A percentile compares a stretch with the other conserved stretches of the same genome.
These are phyloP conservation scores for Gremmenia infestans DNA, from an alignment of 2,329 filamentous ascomycete genomes.

Conservation along the genomic window DNA sequence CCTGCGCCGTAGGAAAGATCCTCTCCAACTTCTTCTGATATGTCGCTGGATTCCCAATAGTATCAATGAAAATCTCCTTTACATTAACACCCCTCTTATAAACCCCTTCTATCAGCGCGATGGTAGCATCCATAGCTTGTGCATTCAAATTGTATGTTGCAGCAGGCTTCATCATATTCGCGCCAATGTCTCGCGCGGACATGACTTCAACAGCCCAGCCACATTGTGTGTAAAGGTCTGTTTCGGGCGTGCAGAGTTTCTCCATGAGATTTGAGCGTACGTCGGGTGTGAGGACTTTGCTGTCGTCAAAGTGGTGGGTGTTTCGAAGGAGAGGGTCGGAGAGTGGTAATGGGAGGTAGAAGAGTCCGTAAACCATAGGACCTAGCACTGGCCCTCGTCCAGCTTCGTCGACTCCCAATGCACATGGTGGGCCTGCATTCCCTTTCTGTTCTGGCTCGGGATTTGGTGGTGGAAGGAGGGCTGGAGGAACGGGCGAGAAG, in stretches of 20 bases:
- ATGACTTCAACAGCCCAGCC: conserved; percentile 82
- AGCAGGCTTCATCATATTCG: conserved; percentile 36
- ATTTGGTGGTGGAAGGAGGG: conserved; percentile 42
- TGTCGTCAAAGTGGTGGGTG: conserved; percentile 88
- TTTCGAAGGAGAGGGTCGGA: conserved; percentile 70
- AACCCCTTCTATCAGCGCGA: conserved; percentile 73
- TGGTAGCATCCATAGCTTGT: conserved; percentile 89
- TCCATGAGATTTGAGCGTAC: conserved; percentile 68
- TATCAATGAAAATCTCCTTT: conserved; percentile 90
- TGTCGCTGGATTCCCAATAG: conserved; percentile 73
- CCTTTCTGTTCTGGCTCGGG: conserved; percentile 13
- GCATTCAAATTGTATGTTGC: conserved; percentile 84
- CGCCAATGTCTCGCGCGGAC: conserved; percentile 53
- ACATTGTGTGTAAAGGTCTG: conserved; percentile 56
- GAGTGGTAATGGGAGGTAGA: conserved; percentile 68
- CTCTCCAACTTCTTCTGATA: conserved; percentile 83
- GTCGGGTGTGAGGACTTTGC: conserved; percentile 80
- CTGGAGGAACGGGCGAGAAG: conserved; percentile 62
- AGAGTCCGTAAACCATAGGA: conserved; percentile 67
- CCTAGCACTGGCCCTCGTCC: conserved; percentile 91
- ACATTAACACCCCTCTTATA: conserved; percentile 76
- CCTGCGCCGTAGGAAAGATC: conserved; percentile 71
- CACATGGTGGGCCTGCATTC: conserved; percentile 53
- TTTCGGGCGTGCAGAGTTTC: conserved; percentile 62
- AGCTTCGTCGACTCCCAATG: conserved; percentile 88